A percentile compares a stretch with the other conserved stretches of the same genome.
Evolutionary conservation across 352 stramenopile species (phyloP).

Genomic region (Phytophthora rubi): DNA sequence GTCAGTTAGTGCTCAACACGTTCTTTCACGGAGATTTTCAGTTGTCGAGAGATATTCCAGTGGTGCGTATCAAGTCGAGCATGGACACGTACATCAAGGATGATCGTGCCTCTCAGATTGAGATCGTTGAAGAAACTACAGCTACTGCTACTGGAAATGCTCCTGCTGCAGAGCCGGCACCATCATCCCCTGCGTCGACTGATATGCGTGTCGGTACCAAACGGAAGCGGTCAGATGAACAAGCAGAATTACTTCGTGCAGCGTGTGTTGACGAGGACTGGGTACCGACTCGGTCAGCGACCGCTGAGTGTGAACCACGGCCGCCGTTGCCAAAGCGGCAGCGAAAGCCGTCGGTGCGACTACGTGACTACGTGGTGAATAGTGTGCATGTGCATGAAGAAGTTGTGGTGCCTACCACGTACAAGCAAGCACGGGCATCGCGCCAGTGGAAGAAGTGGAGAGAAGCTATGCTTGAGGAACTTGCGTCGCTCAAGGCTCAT

Average conservation of each 20-base stretch:
- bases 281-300: neutral
- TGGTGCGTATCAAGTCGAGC: neutral
- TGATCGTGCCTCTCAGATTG: too few relatives aligned
- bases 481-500: neutral
- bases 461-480: neutral
- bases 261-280: neutral
- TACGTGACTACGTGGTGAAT: conserved; percentile 1
- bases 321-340: neutral
- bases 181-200: too few relatives aligned
- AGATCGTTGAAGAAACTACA: too few relatives aligned
- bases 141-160: too few relatives aligned
- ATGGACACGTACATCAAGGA: neutral
- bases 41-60: neutral
- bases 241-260: neutral
- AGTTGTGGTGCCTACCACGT: conserved; percentile 3
- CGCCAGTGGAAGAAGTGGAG: neutral
- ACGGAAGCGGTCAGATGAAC: too few relatives aligned
- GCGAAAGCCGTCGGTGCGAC: neutral
- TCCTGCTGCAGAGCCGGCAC: too few relatives aligned
- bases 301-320: neutral
- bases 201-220: too few relatives aligned
- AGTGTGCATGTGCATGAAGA: neutral
- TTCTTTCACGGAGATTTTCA: too few relatives aligned
- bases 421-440: conserved; percentile 3
- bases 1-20: neutral